Evolutionary conservation across 225 moss, liverwort and hornwort species (phyloP).

Genomic region (Sphagnum tenellum): DNA sequence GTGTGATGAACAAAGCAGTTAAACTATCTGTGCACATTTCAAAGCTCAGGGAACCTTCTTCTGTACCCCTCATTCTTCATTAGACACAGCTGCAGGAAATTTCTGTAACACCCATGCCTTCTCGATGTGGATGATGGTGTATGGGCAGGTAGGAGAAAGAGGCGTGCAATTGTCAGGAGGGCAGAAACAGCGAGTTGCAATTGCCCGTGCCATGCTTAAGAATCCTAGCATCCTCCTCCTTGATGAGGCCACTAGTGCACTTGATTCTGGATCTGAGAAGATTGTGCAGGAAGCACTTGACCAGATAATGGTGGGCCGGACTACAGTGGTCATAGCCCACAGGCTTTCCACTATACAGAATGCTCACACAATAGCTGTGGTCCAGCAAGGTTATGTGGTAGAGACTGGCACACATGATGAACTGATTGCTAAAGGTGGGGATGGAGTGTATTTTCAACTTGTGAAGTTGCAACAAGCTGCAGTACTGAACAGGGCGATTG

Average conservation of each 20-base stretch:
- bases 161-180: conserved; percentile 68
- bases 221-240: conserved; percentile 63
- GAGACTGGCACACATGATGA: conserved; percentile 57
- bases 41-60: too few relatives aligned
- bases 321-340: conserved; percentile 66
- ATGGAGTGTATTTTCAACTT: conserved; percentile 57
- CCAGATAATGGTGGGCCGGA: conserved; percentile 59
- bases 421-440: conserved; percentile 22
- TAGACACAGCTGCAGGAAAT: too few relatives aligned
- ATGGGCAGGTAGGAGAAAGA: conserved; percentile 59
- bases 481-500: conserved; percentile 25
- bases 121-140: background rate
- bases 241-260: conserved; percentile 77
- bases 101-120: too few relatives aligned
- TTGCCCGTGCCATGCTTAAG: conserved; percentile 80
- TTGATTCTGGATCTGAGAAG: conserved; percentile 63
- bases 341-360: conserved; percentile 59
- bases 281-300: conserved; percentile 59
- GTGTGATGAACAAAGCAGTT: background rate
- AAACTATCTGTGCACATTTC: too few relatives aligned
- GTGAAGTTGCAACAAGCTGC: conserved; percentile 41
- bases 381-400: conserved; percentile 68
- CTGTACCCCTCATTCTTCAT: too few relatives aligned
- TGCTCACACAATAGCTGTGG: conserved; percentile 62
- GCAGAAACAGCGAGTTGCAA: conserved; percentile 78